Base-by-base conservation (phyloP, 495 filamentous ascomycete genomes). In the Trichoderma reesei region DNA sequence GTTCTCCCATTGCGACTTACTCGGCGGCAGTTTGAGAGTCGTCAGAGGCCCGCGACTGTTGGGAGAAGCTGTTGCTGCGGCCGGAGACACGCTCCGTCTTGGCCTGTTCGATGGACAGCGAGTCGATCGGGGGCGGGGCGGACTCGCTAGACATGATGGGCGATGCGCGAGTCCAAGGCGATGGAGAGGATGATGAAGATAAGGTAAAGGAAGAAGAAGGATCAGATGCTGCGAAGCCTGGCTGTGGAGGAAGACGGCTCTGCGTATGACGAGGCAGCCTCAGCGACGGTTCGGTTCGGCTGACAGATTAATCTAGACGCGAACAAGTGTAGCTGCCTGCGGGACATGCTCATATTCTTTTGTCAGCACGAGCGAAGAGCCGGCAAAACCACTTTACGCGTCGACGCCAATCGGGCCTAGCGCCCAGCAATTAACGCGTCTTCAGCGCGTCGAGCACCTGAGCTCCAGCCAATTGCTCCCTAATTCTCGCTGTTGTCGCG, bases 21-120 rank as follows among this genome's bases (percentile, higher is more conserved):
- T 96, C 90, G 68, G 86, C 88, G 59, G 92, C 92, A 34, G 92
- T 97, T 70, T 96, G 90, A 14, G 91, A 95, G 64, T 78, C 71
- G 37, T 85, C 82, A 11, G 86, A 62, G 2, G 26, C 31, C 41
- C 31, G 38, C 16, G 61, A 88, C 54, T 81, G 78, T 63, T 90
- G 83, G 5, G 89, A 91, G 66, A 86, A 79, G 78, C 85, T 88
- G 60, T 82, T 72, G 60, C 68, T 76, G 63, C 78, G 78, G 54
- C 71, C 61, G 64, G 65, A 34, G 18, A 63, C 63, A 46, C 69
- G 64, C 66, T 56, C 48, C 33, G 48, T 33, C 31, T 56, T 56
- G 8, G 48, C 14, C 48, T 56, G 20, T 59, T 37, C 61, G 20
- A 9, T 36, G 34, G 37, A 60, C 18, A 34, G 48, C 33, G 33